Conservation (phyloP, 495 filamentous ascomycete genomes). For the Cenococcum geophilum region DNA sequence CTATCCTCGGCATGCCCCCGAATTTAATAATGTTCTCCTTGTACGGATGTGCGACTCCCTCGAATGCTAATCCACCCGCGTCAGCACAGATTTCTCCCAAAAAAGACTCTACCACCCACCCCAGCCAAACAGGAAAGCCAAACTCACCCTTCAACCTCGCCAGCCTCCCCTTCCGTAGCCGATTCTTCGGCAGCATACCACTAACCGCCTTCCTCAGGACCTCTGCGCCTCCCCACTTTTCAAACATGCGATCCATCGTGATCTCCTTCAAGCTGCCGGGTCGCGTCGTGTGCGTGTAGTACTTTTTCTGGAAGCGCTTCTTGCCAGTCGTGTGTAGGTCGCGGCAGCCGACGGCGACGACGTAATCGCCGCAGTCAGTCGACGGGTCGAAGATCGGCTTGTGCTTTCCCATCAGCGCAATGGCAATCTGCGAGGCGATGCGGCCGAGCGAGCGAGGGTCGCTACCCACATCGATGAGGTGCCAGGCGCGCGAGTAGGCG, state of each 20-base stretch:
- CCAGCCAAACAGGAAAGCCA: neutral
- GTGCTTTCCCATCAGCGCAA: conserved; percentile 95
- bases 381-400: conserved; percentile 93
- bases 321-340: conserved; percentile 82
- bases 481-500: conserved; percentile 93
- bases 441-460: conserved; percentile 65
- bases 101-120: neutral
- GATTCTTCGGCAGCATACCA: conserved; percentile 98
- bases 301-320: conserved; percentile 88
- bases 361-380: conserved; percentile 98
- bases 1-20: conserved; percentile 29
- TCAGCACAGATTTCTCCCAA: conserved; percentile 13
- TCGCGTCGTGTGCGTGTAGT: conserved; percentile 87
- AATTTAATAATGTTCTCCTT: conserved; percentile 74
- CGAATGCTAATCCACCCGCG: conserved; percentile 59
- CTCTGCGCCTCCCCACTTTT: conserved; percentile 90
- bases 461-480: conserved; percentile 70
- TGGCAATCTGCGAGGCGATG: conserved; percentile 83
- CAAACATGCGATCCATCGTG: conserved; percentile 91
- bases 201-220: conserved; percentile 84
- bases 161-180: conserved; percentile 76
- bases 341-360: conserved; percentile 84
- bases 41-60: conserved; percentile 85
- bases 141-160: conserved; percentile 76
- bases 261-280: conserved; percentile 81